Evolutionary conservation across 2,329 filamentous ascomycete genomes (phyloP), one percentile per base, ranked within the genome.

Genomic region (Fusarium proliferatum): DNA sequence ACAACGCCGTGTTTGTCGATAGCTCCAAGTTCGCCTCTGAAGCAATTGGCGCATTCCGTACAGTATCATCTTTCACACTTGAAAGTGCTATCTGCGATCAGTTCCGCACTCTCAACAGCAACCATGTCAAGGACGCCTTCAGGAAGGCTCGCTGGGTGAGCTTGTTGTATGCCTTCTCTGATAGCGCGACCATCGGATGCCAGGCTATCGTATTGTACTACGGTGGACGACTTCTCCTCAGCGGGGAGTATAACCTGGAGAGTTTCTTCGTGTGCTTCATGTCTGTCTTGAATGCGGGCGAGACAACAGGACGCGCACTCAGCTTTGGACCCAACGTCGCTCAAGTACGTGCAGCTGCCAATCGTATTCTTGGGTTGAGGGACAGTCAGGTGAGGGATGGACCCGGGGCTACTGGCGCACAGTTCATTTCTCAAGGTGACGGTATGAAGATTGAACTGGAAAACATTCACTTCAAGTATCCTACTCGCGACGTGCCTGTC

Each of bases 11-110:
- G 0, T 94, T 94, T 71, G 86, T 88, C n/a, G 89, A 92, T 69
- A 93, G 91, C 76, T 93, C 92, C 21, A 89, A 93, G 74, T 94
- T 94, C 71, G 92, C 92, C 0, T 89, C 92, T 4, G 93, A 95
- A 80, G 88, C 92, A 5, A 92, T 95, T 34, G 87, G 90, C 2
- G 92, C 92, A 0, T 93, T 94, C 79, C 87, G 93, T 10, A 95
- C 93, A 0, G 93, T 95, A 7, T 84, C 90, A 0, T 88, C 91
- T 2, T 84, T 95, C 13, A 93, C 91, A 2, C 88, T 95, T 77
- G 93, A 95, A 78, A 86, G 90, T 61, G 83, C 86, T 28, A 93
- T 94, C 64, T 85, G 87, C 45, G 77, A 85, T 3, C 87, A 91
- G 23, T 95, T 94, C 76, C 82, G 87, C 12, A 77, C 71, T 0